phyloP scores from a whole-genome alignment of 2,329 filamentous ascomycete species.

The Pseudogymnoascus destructans region DNA sequence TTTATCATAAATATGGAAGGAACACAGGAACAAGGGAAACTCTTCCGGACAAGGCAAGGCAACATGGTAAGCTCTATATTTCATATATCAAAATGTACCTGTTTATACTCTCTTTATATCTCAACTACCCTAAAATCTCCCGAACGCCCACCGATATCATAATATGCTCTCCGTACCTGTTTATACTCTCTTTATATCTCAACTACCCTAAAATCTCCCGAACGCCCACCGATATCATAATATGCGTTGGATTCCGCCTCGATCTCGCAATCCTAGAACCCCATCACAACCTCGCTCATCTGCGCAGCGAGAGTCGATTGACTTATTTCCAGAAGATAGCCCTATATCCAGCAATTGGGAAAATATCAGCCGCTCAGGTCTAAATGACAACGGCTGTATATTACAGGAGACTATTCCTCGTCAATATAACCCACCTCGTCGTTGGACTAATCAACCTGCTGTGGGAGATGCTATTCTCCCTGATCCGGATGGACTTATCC shows the following conservation, averaged over 20 bases:
- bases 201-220: not conserved
- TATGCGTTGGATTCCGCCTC: not conserved
- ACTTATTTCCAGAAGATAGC: not conserved
- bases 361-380: not conserved
- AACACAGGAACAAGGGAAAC: not conserved
- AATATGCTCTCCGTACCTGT: not conserved
- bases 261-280: not conserved
- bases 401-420: not conserved
- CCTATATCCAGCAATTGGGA: not conserved
- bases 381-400: not conserved
- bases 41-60: not conserved
- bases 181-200: not conserved
- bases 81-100: not conserved
- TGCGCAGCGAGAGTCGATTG: not conserved
- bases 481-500: not conserved
- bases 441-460: not conserved
- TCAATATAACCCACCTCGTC: not conserved
- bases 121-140: not conserved
- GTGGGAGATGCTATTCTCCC: not conserved
- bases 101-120: not conserved
- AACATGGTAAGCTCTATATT: not conserved
- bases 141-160: not conserved
- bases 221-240: not conserved
- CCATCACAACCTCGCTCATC: not conserved
- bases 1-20: constrained; percentile 2